phyloP scores from a whole-genome alignment of 176 grass and related monocot species.

The Puya raimondii region DNA sequence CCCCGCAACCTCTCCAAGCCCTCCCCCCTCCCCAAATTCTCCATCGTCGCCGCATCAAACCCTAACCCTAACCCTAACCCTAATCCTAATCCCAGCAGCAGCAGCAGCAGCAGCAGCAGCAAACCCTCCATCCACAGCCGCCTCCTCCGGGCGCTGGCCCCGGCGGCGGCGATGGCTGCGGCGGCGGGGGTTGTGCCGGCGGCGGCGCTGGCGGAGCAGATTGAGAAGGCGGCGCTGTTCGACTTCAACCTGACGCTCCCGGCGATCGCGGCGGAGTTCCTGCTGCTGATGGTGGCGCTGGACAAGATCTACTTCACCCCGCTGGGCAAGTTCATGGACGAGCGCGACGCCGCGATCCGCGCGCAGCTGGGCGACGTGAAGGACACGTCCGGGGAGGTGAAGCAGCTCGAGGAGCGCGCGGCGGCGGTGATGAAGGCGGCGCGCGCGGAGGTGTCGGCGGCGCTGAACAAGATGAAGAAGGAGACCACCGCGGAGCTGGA shows the following conservation, averaged over 20 bases:
- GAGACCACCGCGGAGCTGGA: constrained; percentile 77
- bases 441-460: constrained; percentile 81
- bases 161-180: background rate
- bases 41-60: constrained; percentile 20
- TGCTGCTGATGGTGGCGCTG: constrained; percentile 94
- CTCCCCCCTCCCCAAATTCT: constrained; percentile 20
- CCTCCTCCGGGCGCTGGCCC: constrained; percentile 15
- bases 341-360: constrained; percentile 85
- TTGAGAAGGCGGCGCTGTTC: constrained; percentile 91
- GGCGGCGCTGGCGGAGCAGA: constrained; percentile 78
- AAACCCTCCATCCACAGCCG: background rate
- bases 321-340: constrained; percentile 95
- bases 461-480: constrained; percentile 99
- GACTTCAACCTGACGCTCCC: constrained; percentile 97
- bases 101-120: background rate
- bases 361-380: constrained; percentile 75
- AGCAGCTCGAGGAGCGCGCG: constrained; percentile 80
- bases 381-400: constrained; percentile 86
- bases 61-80: background rate
- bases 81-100: background rate
- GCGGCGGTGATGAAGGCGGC: constrained; percentile 70
- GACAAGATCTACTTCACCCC: constrained; percentile 96
- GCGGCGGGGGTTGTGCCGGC: constrained; percentile 1
- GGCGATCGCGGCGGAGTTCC: constrained; percentile 67
- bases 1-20: constrained; percentile 23